Percentiles rank a stretch among this genome's conserved stretches.
Conservation (phyloP, 495 filamentous ascomycete species). For the Chaetomidium leptoderma region DNA sequence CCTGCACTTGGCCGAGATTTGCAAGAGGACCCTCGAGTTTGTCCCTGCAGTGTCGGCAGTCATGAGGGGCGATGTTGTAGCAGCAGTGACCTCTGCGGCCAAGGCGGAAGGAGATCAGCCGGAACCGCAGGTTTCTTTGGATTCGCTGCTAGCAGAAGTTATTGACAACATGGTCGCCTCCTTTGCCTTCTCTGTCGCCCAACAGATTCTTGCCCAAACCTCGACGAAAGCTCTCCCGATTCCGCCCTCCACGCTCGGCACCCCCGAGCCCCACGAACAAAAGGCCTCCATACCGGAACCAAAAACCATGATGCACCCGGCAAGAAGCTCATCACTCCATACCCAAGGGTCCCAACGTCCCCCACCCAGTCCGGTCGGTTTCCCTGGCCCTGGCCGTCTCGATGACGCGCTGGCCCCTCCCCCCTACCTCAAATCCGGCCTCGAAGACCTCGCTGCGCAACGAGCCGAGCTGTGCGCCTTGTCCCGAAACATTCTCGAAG, state of each 20-base stretch:
- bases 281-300: constrained; percentile 55
- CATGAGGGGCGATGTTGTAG: constrained; percentile 67
- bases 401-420: constrained; percentile 33
- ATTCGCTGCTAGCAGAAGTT: constrained; percentile 45
- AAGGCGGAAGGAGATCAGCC: constrained; percentile 25
- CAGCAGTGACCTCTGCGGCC: constrained; percentile 36
- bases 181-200: constrained; percentile 75
- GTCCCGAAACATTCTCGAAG: constrained; percentile 71
- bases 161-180: constrained; percentile 80
- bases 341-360: constrained; percentile 33
- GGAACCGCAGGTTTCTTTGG: constrained; percentile 9
- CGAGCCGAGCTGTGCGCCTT: constrained; percentile 78
- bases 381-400: constrained; percentile 36
- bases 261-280: constrained; percentile 43
- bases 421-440: constrained; percentile 56
- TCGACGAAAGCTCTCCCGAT: constrained; percentile 63
- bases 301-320: constrained; percentile 61
- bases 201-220: constrained; percentile 74
- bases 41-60: constrained; percentile 72
- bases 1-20: constrained; percentile 71
- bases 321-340: constrained; percentile 49
- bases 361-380: constrained; percentile 45
- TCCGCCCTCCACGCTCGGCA: constrained; percentile 53
- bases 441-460: constrained; percentile 76
- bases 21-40: constrained; percentile 71